These are phyloP conservation scores for Aspergillus sp. DNA, from an alignment of 2,329 filamentous ascomycete genomes.

Conservation along the genomic window DNA sequence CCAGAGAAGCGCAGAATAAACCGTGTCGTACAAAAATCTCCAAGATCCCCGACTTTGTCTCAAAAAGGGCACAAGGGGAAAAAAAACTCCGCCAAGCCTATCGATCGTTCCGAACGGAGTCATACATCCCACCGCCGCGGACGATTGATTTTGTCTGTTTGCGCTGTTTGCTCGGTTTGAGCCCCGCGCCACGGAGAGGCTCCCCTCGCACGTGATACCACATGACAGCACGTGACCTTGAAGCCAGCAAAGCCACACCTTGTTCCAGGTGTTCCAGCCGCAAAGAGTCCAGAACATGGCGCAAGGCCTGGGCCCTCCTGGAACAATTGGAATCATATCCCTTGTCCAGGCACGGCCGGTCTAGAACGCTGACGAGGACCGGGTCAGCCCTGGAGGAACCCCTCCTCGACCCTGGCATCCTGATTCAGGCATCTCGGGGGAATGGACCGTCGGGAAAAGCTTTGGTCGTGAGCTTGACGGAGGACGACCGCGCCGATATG, in stretches of 20 bases:
- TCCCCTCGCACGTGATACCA: constrained; percentile 3
- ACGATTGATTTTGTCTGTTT: constrained; percentile 18
- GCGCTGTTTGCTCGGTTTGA: constrained; percentile 23
- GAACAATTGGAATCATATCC: constrained; percentile 17
- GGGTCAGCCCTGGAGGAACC: constrained; percentile 1
- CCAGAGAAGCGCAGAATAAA: background rate
- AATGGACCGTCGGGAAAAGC: background rate
- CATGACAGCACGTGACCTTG: background rate
- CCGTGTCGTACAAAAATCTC: background rate
- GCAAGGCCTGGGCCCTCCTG: constrained; percentile 31
- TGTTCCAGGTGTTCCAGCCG: constrained; percentile 10
- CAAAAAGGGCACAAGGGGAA: background rate
- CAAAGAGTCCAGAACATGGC: constrained; percentile 29
- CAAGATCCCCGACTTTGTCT: background rate
- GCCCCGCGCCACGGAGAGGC: background rate
- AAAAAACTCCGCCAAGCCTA: constrained; percentile 32
- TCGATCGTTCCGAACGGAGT: constrained; percentile 12
- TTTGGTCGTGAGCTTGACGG: background rate
- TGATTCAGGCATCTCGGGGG: background rate
- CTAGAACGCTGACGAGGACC: constrained; percentile 23
- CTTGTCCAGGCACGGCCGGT: constrained; percentile 22
- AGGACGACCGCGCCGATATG: background rate
- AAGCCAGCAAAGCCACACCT: background rate
- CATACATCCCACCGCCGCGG: constrained; percentile 21
- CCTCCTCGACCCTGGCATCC: background rate